Evolutionary conservation across 2,329 filamentous ascomycete species (phyloP).

Genomic region (Botryotinia globosa): DNA sequence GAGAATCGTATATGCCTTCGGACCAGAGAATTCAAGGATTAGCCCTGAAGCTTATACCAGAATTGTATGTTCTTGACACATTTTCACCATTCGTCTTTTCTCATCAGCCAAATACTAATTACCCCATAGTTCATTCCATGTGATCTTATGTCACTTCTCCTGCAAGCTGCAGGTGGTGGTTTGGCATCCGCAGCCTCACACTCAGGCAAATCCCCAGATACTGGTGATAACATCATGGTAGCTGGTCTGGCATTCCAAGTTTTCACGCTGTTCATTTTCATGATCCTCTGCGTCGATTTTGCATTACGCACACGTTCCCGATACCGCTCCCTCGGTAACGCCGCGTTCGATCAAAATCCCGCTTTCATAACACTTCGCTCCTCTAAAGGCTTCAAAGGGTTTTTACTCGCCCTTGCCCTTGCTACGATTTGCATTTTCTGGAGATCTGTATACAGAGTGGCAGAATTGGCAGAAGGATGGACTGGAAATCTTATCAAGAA

Average conservation of each 20-base stretch:
- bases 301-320: constrained; percentile 32
- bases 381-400: constrained; percentile 30
- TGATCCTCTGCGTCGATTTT: constrained; percentile 43
- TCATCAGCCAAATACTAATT: background rate
- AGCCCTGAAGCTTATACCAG: constrained; percentile 48
- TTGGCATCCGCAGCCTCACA: constrained; percentile 51
- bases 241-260: constrained; percentile 62
- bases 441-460: constrained; percentile 55
- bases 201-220: constrained; percentile 38
- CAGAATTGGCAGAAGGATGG: constrained; percentile 52
- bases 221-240: constrained; percentile 63
- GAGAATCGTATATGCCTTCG: constrained; percentile 49
- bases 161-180: constrained; percentile 60
- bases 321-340: constrained; percentile 38
- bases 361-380: constrained; percentile 23
- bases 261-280: constrained; percentile 51
- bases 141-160: constrained; percentile 58
- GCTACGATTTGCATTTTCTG: constrained; percentile 56
- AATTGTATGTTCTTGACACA: constrained; percentile 42
- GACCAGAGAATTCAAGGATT: constrained; percentile 49
- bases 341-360: constrained; percentile 29
- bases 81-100: constrained; percentile 36
- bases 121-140: constrained; percentile 57
- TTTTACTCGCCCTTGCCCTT: constrained; percentile 40
- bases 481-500: constrained; percentile 30